Percentiles rank a stretch among this genome's conserved stretches.
phyloP scores from a whole-genome alignment of 768 basidiomycete genomes.

The Holtermanniella nyarrowii region DNA sequence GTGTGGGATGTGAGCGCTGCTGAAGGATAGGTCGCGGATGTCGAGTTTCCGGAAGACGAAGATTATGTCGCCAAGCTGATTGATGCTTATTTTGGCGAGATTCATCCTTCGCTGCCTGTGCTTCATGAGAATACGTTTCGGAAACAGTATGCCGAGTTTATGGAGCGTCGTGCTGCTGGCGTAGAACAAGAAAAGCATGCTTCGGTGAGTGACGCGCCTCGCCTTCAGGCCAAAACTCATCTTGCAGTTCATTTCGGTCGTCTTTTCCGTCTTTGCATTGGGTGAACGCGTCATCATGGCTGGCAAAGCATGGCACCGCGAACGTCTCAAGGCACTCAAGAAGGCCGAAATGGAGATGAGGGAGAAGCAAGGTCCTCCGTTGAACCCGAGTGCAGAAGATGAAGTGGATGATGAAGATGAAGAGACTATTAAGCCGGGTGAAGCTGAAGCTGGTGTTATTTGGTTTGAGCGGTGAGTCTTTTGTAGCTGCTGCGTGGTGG shows the following conservation, averaged over 20 bases:
- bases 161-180: constrained; percentile 45
- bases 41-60: constrained; percentile 18
- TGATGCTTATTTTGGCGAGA: constrained; percentile 72
- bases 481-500: neutral
- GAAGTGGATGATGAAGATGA: constrained; percentile 87
- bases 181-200: neutral
- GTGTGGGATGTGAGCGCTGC: neutral
- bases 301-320: constrained; percentile 27
- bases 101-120: constrained; percentile 81
- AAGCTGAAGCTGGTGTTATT: constrained; percentile 32
- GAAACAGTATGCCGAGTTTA: constrained; percentile 57
- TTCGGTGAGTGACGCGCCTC: neutral
- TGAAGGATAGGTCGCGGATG: constrained; percentile 18
- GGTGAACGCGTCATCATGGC: constrained; percentile 59
- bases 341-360: neutral
- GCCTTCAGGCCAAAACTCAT: neutral
- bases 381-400: constrained; percentile 55
- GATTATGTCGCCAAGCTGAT: constrained; percentile 46
- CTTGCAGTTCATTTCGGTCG: constrained; percentile 64
- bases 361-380: constrained; percentile 50
- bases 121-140: constrained; percentile 78
- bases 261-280: constrained; percentile 86
- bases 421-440: constrained; percentile 49
- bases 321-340: constrained; percentile 11
- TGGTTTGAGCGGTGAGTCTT: constrained; percentile 32